Base-by-base conservation (phyloP, 2,329 filamentous ascomycete genomes). In the Phialocephala sp. region DNA sequence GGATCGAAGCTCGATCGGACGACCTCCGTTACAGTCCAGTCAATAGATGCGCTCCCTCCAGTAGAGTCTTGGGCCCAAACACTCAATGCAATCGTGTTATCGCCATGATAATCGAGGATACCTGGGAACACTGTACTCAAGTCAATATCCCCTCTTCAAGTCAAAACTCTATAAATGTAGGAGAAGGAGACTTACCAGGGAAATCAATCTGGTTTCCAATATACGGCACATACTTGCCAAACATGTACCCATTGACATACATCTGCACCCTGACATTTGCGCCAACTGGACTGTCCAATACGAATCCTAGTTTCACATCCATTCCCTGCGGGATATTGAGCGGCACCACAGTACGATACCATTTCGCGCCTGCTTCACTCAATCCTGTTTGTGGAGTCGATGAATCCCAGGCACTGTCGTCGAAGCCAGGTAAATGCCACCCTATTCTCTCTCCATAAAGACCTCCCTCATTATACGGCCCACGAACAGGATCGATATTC, bases 161-260 rank as follows among this genome's bases (percentile, higher is more conserved):
- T 14, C 41, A 52, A 12, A 24, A 11, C 36, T 6, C 45, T 4
- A 41, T 4, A 36, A 55, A 18, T 4, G 27, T 8, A 32, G 18
- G 32, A 54, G n/a, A 43, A 32, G 12, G 36, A 27, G 0, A 66
- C 69, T 56, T 50, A 69, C 70, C 71, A 0, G 87, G 87, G 70
- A 87, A 89, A 18, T 81, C 78, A 18, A 84, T 79, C 76, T 89
- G 87, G 56, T 87, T 84, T 0, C 87, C 87, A 45, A 89, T 86
- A 59, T 84, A 81, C 0, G 87, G 85, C 66, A 85, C 83, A 71
- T 83, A 89, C 8, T 85, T 81, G 1, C 84, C 87, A 69, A 87
- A 89, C 72, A 89, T 86, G 70, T 89, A 89, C 0, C 87, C 87
- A 63, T 89, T 89, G n/a, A 89, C 82, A 63, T 86, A 89, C 2